Evolutionary conservation across 2,329 filamentous ascomycete species (phyloP), one percentile per base, ranked within the genome.

Genomic region (Neurospora sp.): DNA sequence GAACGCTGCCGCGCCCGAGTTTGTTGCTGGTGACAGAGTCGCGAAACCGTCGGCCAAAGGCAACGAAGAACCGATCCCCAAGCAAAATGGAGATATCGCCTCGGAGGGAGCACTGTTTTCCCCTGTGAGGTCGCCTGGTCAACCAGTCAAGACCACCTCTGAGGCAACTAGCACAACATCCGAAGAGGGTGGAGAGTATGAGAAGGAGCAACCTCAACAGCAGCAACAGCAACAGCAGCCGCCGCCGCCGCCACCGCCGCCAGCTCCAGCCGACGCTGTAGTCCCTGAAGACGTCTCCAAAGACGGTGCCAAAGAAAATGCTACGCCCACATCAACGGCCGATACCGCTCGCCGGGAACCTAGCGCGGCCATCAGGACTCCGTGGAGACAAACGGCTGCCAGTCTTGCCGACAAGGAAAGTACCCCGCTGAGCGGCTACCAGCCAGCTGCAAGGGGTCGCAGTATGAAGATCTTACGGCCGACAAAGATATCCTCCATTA

Each of bases 401-500:
- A 78, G 81, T 0, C 82, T 82, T 6, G 76, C 82, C 67, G 89
- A 91, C 58, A 84, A 83, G 75, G 81, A 82, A 10, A 83, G 80
- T 73, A 80, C 81, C 2, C 84, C 84, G 69, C 79, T 87, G 73
- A 90, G 88, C 75, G 89, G 89, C 36, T 93, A 93, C 77, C 90
- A 93, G 77, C 90, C 90, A 75, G 84, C 90, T 73, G 81, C 88
- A 77, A 84, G 89, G 19, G 81, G 85, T 17, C 87, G 91, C 67
- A 90, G 89, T 68, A 98, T 98, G 91, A 98, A 97, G 82, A 91
- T 97, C 1, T 84, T 98, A 68, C 93, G 93, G 76, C 90, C 95
- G 1, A 86, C 85, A 70, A 96, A 93, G 78, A 62, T 62, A 62
- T 62, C 52, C 7, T 62, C 52, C 28, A 62, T 62, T n/a, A 62